Evolutionary conservation across 2,329 filamentous ascomycete genomes (phyloP), one percentile per base, ranked within the genome.

Genomic region (Aspergillus bombycis): DNA sequence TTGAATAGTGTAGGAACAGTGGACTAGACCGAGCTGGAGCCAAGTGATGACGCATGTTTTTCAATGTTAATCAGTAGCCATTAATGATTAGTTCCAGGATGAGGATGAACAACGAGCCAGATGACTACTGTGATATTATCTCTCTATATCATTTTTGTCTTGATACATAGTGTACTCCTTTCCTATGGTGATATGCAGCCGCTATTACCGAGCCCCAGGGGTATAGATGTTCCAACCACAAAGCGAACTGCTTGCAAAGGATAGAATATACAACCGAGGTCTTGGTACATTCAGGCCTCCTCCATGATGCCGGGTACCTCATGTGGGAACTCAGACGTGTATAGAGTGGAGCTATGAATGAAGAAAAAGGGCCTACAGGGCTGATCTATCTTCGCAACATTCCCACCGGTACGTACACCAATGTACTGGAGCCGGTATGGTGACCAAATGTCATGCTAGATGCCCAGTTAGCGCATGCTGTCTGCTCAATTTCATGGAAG

Each of bases 281-380:
- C 89, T 99, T 55, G 98, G 94, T 98, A 50, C 94, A 98, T 82
- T 81, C 98, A 71, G 91, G 92, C 80, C 81, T 90, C 64, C 75
- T 91, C 63, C 81, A 90, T 36, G 88, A 94, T 77, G 93, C 97
- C 63, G 94, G 94, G 71, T 95, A 92, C 59, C 93, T 97, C 84
- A 98, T 98, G 94, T 94, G 98, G 84, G 94, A 98, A 84, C 89
- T 98, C 71, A 89, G 94, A 73, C 89, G 94, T 86, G 94, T 98
- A 57, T 88, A 94, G 76, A 93, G 89, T 81, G 94, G 94, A 83
- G 94, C 94, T 65, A 97, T 97, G 93, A 90, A 93, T 77, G 94
- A 98, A 98, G 87, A 86, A 88, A 68, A 89, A 92, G 77, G 89
- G 90, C 70, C 95, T 32, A 99, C 81, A 93, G 96, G 78, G 91